phyloP scores from a whole-genome alignment of 331 rosid genomes.

The Pyracantha coccinea region DNA sequence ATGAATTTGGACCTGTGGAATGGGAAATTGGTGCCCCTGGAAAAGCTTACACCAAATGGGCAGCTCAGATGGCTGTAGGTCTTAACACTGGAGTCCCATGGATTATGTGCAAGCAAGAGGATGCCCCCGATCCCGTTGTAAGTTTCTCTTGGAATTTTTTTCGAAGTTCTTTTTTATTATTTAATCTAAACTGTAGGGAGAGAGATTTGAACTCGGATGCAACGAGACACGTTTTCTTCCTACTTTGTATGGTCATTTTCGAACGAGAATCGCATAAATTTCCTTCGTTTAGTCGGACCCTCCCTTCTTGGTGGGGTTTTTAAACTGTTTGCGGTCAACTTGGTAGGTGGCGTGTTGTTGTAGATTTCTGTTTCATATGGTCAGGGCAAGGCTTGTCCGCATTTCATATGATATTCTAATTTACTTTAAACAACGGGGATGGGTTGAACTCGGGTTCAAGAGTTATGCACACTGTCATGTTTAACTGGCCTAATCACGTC shows the following conservation, averaged over 20 bases:
- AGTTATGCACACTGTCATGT: too few relatives aligned
- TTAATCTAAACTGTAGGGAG: too few relatives aligned
- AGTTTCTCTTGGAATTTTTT: constrained; percentile 16
- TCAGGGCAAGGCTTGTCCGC: background rate
- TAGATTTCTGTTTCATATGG: background rate
- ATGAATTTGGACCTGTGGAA: constrained; percentile 90
- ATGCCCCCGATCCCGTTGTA: constrained; percentile 93
- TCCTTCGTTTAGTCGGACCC: constrained; percentile 12
- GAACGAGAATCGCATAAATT: background rate
- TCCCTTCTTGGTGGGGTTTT: constrained; percentile 37
- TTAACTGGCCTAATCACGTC: too few relatives aligned
- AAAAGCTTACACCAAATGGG: constrained; percentile 80
- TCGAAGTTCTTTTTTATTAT: background rate
- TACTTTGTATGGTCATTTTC: constrained; percentile 1
- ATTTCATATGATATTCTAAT: background rate
- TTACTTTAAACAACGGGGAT: too few relatives aligned
- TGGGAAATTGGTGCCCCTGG: constrained; percentile 92
- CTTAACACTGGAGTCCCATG: constrained; percentile 89
- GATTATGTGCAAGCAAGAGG: constrained; percentile 99
- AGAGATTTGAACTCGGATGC: too few relatives aligned
- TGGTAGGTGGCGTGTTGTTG: background rate
- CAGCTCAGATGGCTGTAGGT: constrained; percentile 84
- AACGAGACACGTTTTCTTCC: background rate
- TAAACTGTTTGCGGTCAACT: constrained; percentile 16
- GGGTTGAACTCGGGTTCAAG: too few relatives aligned